phyloP scores from a whole-genome alignment of 106 monocot species.

The Dendrobium nobile region DNA sequence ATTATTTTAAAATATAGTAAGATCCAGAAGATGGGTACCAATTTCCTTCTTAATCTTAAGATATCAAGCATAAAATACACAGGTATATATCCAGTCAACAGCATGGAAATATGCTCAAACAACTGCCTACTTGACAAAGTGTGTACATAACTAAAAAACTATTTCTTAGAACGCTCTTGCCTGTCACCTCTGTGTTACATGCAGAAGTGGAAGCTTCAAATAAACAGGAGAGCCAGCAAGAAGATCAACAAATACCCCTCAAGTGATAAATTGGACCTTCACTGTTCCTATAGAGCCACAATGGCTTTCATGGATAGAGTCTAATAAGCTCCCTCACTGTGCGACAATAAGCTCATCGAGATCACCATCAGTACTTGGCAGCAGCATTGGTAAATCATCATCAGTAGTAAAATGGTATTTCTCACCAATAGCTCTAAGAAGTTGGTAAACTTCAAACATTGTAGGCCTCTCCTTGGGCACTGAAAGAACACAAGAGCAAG shows the following conservation, averaged over 20 bases:
- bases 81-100: too few relatives aligned
- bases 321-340: neutral
- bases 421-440: slow-evolving; percentile 76
- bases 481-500: slow-evolving; percentile 52
- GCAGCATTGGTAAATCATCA: slow-evolving; percentile 30
- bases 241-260: neutral
- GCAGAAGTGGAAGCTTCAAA: neutral
- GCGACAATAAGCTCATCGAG: slow-evolving; percentile 9
- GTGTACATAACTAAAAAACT: neutral
- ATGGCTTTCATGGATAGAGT: neutral
- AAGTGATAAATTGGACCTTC: too few relatives aligned
- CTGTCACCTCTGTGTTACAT: neutral
- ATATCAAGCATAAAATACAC: too few relatives aligned
- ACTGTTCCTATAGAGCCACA: neutral
- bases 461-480: slow-evolving; percentile 75
- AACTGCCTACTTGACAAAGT: neutral
- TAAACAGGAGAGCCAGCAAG: neutral
- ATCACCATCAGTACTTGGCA: slow-evolving; percentile 4
- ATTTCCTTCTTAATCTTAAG: too few relatives aligned
- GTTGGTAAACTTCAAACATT: slow-evolving; percentile 86
- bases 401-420: slow-evolving; percentile 51
- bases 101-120: too few relatives aligned
- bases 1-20: too few relatives aligned
- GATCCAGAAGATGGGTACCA: too few relatives aligned
- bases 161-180: neutral